Conservation (phyloP, 1,284 basidiomycete species). For the Malassezia globosa region DNA sequence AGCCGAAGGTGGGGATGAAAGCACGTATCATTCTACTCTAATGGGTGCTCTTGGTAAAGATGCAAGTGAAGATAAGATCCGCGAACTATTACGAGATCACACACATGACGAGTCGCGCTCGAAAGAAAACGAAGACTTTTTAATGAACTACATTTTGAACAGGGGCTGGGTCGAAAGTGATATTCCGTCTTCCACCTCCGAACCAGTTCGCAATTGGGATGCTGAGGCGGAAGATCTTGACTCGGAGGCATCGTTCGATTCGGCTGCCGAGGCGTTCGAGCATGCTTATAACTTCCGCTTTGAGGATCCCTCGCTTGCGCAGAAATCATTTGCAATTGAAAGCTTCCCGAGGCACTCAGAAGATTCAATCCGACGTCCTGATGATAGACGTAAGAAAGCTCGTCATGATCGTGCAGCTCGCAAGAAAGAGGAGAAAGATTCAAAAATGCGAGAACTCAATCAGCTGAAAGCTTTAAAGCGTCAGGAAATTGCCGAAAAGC, state of each 20-base stretch:
- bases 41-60: constrained; percentile 6
- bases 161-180: constrained; percentile 43
- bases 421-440: constrained; percentile 40
- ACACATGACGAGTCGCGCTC: constrained; percentile 24
- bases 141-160: constrained; percentile 53
- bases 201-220: constrained; percentile 34
- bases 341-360: constrained; percentile 35
- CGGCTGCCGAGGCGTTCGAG: constrained; percentile 42
- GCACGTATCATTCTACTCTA: constrained; percentile 3
- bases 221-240: constrained; percentile 43
- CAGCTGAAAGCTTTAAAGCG: constrained; percentile 35
- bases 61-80: constrained; percentile 4
- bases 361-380: constrained; percentile 34
- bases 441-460: constrained; percentile 37
- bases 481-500: constrained; percentile 37
- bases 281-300: constrained; percentile 46
- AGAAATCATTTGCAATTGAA: constrained; percentile 31
- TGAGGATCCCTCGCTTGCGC: constrained; percentile 31
- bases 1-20: not conserved
- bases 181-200: not conserved
- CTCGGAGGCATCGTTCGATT: constrained; percentile 41
- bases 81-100: constrained; percentile 7
- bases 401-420: constrained; percentile 35
- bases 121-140: constrained; percentile 69
- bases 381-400: constrained; percentile 39